These are phyloP conservation scores for Eimeria tenella DNA, from an alignment of 169 alveolate species.

Conservation along the genomic window DNA sequence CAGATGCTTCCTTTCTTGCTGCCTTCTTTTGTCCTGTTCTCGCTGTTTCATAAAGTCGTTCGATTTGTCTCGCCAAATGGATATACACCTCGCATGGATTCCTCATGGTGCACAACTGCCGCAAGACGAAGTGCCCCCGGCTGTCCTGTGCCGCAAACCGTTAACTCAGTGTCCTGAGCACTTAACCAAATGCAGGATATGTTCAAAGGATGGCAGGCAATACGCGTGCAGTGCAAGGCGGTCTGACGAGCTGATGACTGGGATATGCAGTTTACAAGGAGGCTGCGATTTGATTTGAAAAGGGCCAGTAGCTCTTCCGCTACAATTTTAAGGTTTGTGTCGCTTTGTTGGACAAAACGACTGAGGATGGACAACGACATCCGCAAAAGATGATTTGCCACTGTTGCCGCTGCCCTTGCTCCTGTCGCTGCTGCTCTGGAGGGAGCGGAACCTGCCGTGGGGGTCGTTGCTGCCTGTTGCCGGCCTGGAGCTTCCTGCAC, in stretches of 20 bases:
- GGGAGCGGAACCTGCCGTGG: slow-evolving; percentile 34
- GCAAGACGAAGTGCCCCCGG: slow-evolving; percentile 56
- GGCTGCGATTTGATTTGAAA: slow-evolving; percentile 30
- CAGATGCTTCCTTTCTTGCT: not conserved
- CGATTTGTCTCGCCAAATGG: slow-evolving; percentile 22
- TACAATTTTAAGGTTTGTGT: slow-evolving; percentile 35
- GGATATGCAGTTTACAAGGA: slow-evolving; percentile 22
- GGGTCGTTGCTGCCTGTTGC: slow-evolving; percentile 31
- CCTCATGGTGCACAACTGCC: slow-evolving; percentile 73
- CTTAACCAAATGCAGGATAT: not conserved
- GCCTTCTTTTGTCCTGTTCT: not conserved
- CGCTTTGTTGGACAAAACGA: slow-evolving; percentile 54
- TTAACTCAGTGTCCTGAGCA: not conserved
- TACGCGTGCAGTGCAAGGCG: not conserved
- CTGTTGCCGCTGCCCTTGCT: slow-evolving; percentile 14
- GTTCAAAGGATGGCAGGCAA: not conserved
- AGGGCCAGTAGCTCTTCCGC: slow-evolving; percentile 57
- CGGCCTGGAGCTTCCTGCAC: slow-evolving; percentile 45
- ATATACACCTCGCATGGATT: slow-evolving; percentile 63
- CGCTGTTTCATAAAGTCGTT: slow-evolving; percentile 33
- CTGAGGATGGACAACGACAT: slow-evolving; percentile 54
- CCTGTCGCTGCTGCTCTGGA: slow-evolving; percentile 27
- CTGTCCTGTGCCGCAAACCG: slow-evolving; percentile 52
- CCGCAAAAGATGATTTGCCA: slow-evolving; percentile 44
- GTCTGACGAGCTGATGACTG: not conserved